Evolutionary conservation across 352 stramenopile species (phyloP).

Genomic region (Globisporangium cylindrosporum): DNA sequence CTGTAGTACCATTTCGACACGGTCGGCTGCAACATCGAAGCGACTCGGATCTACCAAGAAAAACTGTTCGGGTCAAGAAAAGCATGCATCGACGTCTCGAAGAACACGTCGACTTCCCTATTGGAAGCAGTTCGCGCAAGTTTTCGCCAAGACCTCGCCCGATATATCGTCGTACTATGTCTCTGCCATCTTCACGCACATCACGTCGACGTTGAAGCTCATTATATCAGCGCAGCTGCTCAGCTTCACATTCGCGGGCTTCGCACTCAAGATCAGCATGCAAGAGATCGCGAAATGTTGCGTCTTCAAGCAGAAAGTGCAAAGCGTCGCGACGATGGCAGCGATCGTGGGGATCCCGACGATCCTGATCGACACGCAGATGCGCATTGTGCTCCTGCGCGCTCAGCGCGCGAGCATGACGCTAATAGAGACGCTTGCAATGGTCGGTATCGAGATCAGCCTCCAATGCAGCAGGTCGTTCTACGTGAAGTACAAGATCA

Average conservation of each 20-base stretch:
- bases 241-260: constrained; percentile 11
- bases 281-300: constrained; percentile 17
- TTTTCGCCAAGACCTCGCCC: not conserved
- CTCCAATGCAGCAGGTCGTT: constrained; percentile 13
- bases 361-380: constrained; percentile 38
- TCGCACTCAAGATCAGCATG: constrained; percentile 17
- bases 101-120: not conserved
- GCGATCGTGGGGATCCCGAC: constrained; percentile 26
- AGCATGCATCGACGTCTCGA: not conserved
- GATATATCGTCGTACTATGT: not conserved
- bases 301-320: constrained; percentile 12
- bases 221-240: not conserved
- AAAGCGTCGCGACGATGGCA: constrained; percentile 17
- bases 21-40: not conserved
- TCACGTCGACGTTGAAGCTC: constrained; percentile 2
- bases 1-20: constrained; percentile 6
- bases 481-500: constrained; percentile 1
- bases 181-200: constrained; percentile 10
- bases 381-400: constrained; percentile 32
- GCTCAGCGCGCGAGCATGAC: constrained; percentile 21
- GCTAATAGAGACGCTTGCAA: constrained; percentile 15
- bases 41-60: not conserved
- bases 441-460: constrained; percentile 26
- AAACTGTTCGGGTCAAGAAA: not conserved
- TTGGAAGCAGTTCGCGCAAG: constrained; percentile 9